Evolutionary conservation across 2,329 filamentous ascomycete species (phyloP).

Genomic region (Botrytis squamosa): DNA sequence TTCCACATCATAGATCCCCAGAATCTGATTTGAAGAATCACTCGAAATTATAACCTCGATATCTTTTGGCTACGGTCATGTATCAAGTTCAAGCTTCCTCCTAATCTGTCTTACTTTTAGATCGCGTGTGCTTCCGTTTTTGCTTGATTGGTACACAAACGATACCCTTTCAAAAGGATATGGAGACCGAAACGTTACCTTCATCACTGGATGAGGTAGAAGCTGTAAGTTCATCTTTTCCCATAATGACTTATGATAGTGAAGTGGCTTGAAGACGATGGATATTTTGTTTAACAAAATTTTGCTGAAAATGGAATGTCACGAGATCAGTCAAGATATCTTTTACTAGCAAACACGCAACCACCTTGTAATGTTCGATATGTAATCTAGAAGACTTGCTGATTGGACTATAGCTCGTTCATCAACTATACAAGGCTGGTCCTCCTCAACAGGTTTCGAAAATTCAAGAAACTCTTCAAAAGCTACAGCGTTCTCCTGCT

Average conservation of each 20-base stretch:
- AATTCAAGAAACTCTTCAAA: conserved; percentile 73
- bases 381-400: background rate
- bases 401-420: conserved; percentile 43
- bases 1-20: background rate
- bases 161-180: background rate
- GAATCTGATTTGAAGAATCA: background rate
- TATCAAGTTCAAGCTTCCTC: conserved; percentile 4
- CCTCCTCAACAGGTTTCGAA: conserved; percentile 45
- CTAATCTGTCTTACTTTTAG: background rate
- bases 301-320: background rate
- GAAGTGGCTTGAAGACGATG: background rate
- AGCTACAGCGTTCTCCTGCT: conserved; percentile 72
- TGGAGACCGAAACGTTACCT: conserved; percentile 30
- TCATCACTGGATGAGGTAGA: conserved; percentile 38
- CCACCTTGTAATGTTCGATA: background rate
- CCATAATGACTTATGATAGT: background rate
- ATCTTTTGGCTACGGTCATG: conserved; percentile 3
- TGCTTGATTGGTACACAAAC: background rate
- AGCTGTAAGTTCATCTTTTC: conserved; percentile 30
- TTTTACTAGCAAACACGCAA: background rate
- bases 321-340: background rate
- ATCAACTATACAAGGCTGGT: conserved; percentile 49
- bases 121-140: background rate
- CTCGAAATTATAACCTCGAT: background rate
- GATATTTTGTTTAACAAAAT: background rate